Conservation (phyloP, 352 stramenopile species). For the Globisporangium apiculatum region DNA sequence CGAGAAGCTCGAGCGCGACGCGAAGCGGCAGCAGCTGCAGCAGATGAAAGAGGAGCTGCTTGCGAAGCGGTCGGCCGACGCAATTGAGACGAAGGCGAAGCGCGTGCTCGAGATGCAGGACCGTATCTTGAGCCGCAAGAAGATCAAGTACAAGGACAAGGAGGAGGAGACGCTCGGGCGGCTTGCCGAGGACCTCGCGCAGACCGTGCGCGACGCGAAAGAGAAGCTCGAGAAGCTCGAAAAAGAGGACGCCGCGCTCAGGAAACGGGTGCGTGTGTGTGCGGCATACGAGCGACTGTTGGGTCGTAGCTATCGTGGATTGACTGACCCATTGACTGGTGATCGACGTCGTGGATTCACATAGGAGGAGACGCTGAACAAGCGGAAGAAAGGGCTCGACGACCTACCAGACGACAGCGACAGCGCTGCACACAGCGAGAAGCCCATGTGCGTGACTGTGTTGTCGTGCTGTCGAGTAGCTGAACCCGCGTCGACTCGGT, state of each 20-base stretch:
- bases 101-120: slow-evolving; percentile 85
- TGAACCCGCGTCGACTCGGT: neutral
- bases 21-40: slow-evolving; percentile 45
- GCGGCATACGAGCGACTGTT: neutral
- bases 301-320: no score
- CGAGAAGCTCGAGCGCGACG: slow-evolving; percentile 75
- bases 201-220: slow-evolving; percentile 67
- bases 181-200: slow-evolving; percentile 69
- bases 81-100: slow-evolving; percentile 79
- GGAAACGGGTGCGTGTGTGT: slow-evolving; percentile 36
- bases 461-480: no score
- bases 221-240: slow-evolving; percentile 84
- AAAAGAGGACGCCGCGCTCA: slow-evolving; percentile 72
- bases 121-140: slow-evolving; percentile 79
- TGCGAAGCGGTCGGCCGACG: slow-evolving; percentile 68
- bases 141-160: slow-evolving; percentile 88
- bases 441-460: slow-evolving; percentile 46
- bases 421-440: slow-evolving; percentile 29
- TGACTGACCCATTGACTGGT: neutral
- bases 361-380: slow-evolving; percentile 70
- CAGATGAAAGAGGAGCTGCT: slow-evolving; percentile 70
- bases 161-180: slow-evolving; percentile 82
- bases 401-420: slow-evolving; percentile 37
- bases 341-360: no score
- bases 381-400: slow-evolving; percentile 62